These are phyloP conservation scores for Dactylellina cionopaga DNA, from an alignment of 2,329 filamentous ascomycete species.

Conservation along the genomic window DNA sequence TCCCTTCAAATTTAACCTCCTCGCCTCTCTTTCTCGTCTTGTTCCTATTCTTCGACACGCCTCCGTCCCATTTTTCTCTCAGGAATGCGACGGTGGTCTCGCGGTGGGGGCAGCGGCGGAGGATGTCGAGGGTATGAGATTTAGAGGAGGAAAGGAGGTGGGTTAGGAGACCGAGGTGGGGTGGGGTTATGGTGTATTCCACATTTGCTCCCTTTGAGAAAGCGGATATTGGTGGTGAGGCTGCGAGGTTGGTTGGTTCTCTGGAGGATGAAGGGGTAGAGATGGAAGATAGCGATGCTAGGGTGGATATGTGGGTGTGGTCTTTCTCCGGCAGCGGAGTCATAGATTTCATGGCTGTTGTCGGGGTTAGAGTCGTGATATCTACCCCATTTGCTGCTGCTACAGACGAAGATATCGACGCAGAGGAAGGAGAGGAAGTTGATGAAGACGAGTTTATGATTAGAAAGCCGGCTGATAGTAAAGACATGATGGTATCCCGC, in stretches of 20 bases:
- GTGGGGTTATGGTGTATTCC: conserved; percentile 47
- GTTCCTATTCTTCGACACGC: conserved; percentile 45
- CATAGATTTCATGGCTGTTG: conserved; percentile 26
- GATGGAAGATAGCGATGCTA: conserved; percentile 39
- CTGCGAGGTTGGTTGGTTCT: background rate
- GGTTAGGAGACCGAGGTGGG: conserved; percentile 37
- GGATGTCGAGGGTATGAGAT: conserved; percentile 32
- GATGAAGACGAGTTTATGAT: conserved; percentile 21
- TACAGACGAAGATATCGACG: background rate
- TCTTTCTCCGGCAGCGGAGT: conserved; percentile 23
- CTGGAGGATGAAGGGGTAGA: conserved; percentile 16
- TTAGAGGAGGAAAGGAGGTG: conserved; percentile 22
- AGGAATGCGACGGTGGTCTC: conserved; percentile 32
- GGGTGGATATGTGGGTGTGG: conserved; percentile 38
- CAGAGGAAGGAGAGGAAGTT: background rate
- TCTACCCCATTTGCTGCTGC: conserved; percentile 2
- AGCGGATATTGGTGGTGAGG: too few species aligned
- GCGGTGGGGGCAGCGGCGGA: conserved; percentile 34
- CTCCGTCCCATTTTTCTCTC: conserved; percentile 47
- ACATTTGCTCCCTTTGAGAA: background rate
- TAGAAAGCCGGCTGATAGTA: conserved; percentile 41
- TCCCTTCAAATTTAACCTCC: conserved; percentile 42
- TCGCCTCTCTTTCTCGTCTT: conserved; percentile 2
- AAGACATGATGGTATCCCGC: conserved; percentile 26
- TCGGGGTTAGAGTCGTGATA: conserved; percentile 41